Base-by-base conservation (phyloP, 1,284 basidiomycete species). In the Melampsora americana region DNA sequence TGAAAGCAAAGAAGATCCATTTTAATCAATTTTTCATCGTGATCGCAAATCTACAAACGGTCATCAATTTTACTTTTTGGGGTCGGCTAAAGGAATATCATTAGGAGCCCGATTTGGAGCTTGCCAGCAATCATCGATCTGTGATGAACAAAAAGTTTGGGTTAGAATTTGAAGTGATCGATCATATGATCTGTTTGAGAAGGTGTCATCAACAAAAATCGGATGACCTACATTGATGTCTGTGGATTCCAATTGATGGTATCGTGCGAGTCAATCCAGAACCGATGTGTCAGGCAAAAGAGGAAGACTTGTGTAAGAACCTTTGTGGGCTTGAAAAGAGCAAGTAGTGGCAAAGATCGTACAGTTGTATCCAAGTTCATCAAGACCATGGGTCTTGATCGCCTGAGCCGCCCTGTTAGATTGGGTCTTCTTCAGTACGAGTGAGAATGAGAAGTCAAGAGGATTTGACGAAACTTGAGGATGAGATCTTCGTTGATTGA, bases 71-170 rank as follows among this genome's bases (percentile, higher is more conserved):
- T n/a, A 66, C 70, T 66, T 73, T 11, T 77, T 78, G 1, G 84
- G 80, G 78, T 87, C 83, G 12, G 80, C 79, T 14, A 80, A 69
- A 2, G 83, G 81, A 39, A 78, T 77, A 42, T 79, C 77, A n/a
- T 80, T 81, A 48, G 60, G 50, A 18, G 69, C 77, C n/a, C 79
- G 80, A 39, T 77, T 76, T 18, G 79, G 78, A 1, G 83, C 82
- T 61, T 84, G 83, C 84, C 84, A 85, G 72, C 84, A 80, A 70
- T 81, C 81, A 71, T 82, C 81, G 64, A 82, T 77, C 35, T 79
- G 77, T 44, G 65, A 32, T 66, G 42, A 6, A 50, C 23, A 42
- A n/a, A n/a, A 46, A 39, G n/a, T 12, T 1, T 1, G 61, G 5
- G 1, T 23, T 6, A 39, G 28, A 32, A 9, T 32, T 7, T 28